A percentile compares a stretch with the other conserved stretches of the same genome.
Evolutionary conservation across 2,329 filamentous ascomycete genomes (phyloP).

Genomic region (Bisporella sp.): DNA sequence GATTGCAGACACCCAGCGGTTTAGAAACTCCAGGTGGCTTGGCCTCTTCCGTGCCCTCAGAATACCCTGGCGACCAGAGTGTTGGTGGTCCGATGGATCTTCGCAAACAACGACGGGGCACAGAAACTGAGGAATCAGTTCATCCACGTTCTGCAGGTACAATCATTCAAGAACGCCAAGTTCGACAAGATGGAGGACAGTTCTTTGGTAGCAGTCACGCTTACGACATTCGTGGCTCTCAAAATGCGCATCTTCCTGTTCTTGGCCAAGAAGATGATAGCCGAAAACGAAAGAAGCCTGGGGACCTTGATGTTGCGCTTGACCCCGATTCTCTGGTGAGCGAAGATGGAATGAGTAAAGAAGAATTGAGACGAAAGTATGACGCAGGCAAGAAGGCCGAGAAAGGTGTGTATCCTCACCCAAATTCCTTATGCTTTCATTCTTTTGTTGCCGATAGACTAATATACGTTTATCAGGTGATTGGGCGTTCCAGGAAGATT

Average conservation of each 20-base stretch:
- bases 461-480: conserved; percentile 19
- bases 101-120: conserved; percentile 77
- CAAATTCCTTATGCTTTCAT: not conserved
- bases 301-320: conserved; percentile 88
- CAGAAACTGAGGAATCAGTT: conserved; percentile 76
- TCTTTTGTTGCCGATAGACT: not conserved
- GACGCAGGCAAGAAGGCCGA: conserved; percentile 62
- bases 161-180: conserved; percentile 81
- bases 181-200: conserved; percentile 63
- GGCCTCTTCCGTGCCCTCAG: conserved; percentile 72
- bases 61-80: conserved; percentile 68
- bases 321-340: conserved; percentile 74
- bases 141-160: conserved; percentile 77
- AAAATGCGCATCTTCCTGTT: conserved; percentile 54
- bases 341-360: conserved; percentile 74
- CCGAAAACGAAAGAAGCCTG: conserved; percentile 89
- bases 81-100: conserved; percentile 85
- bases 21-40: conserved; percentile 77
- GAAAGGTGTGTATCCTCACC: conserved; percentile 35
- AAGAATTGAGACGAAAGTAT: conserved; percentile 73
- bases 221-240: conserved; percentile 71
- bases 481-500: conserved; percentile 73
- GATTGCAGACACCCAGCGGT: conserved; percentile 67
- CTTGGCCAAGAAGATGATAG: conserved; percentile 73
- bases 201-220: conserved; percentile 95